Percentiles rank a stretch among this genome's conserved stretches.
phyloP scores from a whole-genome alignment of 2,329 filamentous ascomycete genomes.

The Ascochyta koolunga region DNA sequence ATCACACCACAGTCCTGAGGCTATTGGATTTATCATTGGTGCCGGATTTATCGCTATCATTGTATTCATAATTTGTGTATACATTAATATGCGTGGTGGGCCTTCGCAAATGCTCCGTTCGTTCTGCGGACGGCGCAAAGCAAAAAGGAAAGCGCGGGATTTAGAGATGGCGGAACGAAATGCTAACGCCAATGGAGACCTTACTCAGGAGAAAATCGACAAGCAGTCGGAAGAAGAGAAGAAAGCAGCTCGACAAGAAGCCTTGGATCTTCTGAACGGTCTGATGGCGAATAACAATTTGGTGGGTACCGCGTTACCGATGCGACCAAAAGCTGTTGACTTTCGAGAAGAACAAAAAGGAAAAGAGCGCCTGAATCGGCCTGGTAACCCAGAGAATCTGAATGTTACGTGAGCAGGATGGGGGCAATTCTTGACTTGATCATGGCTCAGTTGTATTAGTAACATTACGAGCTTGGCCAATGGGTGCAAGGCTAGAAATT shows the following conservation, averaged over 20 bases:
- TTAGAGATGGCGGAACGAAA: background rate
- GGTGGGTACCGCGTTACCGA: background rate
- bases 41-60: background rate
- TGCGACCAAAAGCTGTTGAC: background rate
- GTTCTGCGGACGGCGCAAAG: background rate
- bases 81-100: background rate
- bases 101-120: background rate
- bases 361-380: no score
- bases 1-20: background rate
- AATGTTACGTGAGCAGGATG: no score
- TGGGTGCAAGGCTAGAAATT: no score
- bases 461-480: no score
- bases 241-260: background rate
- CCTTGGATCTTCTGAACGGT: background rate
- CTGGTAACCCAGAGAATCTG: no score
- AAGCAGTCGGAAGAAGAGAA: background rate
- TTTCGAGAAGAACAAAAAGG: background rate
- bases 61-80: background rate
- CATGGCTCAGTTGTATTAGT: no score
- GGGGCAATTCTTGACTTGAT: no score
- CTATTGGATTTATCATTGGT: background rate
- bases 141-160: background rate
- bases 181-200: background rate
- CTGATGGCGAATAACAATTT: background rate
- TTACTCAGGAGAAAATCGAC: background rate